Percentiles rank a stretch among this genome's conserved stretches.
phyloP scores from a whole-genome alignment of 2,329 filamentous ascomycete genomes.

The Colletotrichum lentis region DNA sequence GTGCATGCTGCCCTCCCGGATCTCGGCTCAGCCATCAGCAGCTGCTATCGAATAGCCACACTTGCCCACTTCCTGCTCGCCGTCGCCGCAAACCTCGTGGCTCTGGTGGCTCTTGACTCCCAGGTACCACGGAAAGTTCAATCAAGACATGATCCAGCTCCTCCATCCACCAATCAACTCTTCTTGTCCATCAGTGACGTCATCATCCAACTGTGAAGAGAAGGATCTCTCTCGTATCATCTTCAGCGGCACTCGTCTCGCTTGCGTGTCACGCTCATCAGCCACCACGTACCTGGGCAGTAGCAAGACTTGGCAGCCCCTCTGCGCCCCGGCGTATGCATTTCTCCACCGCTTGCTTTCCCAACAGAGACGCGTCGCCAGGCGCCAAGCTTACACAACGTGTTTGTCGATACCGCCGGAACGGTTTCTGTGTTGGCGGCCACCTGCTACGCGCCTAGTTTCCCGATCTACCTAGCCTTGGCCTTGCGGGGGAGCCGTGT shows the following conservation, averaged over 20 bases:
- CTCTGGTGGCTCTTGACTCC: neutral
- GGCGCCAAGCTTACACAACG: neutral
- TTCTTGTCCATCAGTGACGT: no score
- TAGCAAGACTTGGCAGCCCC: constrained; percentile 2
- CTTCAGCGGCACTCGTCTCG: neutral
- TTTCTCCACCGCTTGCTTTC: neutral
- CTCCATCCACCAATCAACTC: no score
- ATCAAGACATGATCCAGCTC: neutral
- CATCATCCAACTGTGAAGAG: no score
- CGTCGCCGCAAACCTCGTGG: neutral
- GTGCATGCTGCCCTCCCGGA: neutral
- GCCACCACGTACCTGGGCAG: no score
- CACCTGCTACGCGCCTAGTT: neutral
- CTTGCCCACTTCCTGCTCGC: neutral
- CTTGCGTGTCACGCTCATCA: neutral
- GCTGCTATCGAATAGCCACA: neutral
- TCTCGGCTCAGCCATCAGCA: no score
- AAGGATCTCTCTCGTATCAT: neutral
- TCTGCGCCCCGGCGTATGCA: neutral
- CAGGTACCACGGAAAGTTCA: neutral
- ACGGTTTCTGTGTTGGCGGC: neutral
- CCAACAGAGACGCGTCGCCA: neutral
- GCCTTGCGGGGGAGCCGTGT: neutral
- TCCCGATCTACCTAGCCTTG: neutral
- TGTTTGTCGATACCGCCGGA: neutral